A percentile compares a stretch with the other conserved stretches of the same genome.
Evolutionary conservation across 2,329 filamentous ascomycete genomes (phyloP).

Genomic region (Scortechinia acanthostroma): DNA sequence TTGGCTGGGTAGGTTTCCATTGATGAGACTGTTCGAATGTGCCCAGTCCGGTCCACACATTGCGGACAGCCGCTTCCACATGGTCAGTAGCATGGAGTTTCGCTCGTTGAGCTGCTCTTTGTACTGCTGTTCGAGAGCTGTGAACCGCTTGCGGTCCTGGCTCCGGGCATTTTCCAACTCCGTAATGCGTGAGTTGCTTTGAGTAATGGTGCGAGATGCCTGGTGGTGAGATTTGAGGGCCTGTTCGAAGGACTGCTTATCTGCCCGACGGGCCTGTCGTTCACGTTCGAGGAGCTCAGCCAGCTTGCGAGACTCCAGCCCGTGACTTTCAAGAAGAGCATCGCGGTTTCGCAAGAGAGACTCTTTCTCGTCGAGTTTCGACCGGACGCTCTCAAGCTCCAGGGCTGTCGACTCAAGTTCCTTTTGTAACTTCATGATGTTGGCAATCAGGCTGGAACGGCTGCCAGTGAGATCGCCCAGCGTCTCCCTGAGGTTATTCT

Average conservation of each 20-base stretch:
- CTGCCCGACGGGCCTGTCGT: conserved; percentile 74
- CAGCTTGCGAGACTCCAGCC: conserved; percentile 76
- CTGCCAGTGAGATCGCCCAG: conserved; percentile 84
- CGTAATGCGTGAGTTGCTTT: conserved; percentile 75
- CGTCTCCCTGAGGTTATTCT: conserved; percentile 78
- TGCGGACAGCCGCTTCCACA: conserved; percentile 82
- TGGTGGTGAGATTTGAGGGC: conserved; percentile 82
- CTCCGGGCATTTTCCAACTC: conserved; percentile 78
- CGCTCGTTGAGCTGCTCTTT: conserved; percentile 84
- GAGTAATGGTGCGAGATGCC: conserved; percentile 75
- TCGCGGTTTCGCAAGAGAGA: conserved; percentile 84
- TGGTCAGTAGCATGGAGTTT: conserved; percentile 76
- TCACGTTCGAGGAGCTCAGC: conserved; percentile 88
- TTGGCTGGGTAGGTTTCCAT: conserved; percentile 74
- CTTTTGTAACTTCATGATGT: conserved; percentile 79
- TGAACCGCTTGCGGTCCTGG: conserved; percentile 71
- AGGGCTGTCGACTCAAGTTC: conserved; percentile 79
- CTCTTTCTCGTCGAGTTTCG: conserved; percentile 81
- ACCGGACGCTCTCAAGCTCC: conserved; percentile 73
- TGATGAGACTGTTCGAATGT: conserved; percentile 80
- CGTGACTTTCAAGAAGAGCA: conserved; percentile 77
- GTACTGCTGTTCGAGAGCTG: conserved; percentile 70
- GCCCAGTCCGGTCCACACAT: conserved; percentile 90
- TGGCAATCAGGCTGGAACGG: conserved; percentile 75
- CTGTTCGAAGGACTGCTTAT: conserved; percentile 80